Conservation (phyloP, 1,284 basidiomycete species). For the Pseudozyma sp. region DNA sequence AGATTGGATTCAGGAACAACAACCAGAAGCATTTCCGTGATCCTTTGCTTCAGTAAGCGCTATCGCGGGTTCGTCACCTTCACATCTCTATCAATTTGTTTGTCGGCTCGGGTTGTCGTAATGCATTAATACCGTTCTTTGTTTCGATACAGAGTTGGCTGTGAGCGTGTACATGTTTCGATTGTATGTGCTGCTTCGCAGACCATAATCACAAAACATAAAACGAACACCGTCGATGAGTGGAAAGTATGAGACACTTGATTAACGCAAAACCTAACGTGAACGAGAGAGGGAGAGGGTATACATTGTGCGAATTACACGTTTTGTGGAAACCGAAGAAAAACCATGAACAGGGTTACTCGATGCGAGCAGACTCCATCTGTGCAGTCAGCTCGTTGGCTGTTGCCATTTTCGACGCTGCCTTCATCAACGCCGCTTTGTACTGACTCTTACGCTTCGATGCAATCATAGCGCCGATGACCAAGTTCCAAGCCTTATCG, state of each 20-base stretch:
- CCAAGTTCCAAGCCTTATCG: constrained; percentile 41
- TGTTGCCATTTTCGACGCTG: constrained; percentile 3
- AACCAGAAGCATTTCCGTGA: constrained; percentile 69
- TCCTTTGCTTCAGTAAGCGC: constrained; percentile 61
- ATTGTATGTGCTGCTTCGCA: no score
- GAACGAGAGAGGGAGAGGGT: constrained; percentile 1
- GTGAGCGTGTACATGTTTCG: no score
- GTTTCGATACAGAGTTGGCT: no score
- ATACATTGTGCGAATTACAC: constrained; percentile 4
- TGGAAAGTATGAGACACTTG: constrained; percentile 1
- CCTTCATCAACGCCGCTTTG: background rate
- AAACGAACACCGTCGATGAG: no score
- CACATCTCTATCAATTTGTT: background rate
- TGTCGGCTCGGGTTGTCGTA: background rate
- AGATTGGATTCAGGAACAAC: constrained; percentile 69
- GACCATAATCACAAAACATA: no score
- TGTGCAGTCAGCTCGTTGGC: constrained; percentile 18
- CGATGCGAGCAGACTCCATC: constrained; percentile 25
- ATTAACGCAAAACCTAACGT: background rate
- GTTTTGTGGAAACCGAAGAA: no score
- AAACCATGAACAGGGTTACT: background rate
- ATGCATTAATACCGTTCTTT: background rate
- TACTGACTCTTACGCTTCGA: constrained; percentile 15
- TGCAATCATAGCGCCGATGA: constrained; percentile 33
- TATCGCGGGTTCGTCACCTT: background rate